Conservation (phyloP, 352 stramenopile genomes). For the Phytophthora macrochlamydospora region DNA sequence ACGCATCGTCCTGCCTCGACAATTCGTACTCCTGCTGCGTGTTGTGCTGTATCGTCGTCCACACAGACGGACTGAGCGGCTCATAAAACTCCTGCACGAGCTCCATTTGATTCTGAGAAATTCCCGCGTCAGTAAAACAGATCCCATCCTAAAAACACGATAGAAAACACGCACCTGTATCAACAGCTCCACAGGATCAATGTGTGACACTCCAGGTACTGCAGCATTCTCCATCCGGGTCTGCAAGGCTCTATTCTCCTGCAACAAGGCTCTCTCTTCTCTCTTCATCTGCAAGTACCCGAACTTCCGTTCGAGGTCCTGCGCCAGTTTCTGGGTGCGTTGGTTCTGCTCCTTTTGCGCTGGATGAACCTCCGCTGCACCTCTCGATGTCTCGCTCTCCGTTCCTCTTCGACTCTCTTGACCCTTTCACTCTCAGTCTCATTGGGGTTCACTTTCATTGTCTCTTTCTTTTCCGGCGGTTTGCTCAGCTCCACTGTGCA, state of each 20-base stretch:
- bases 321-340: constrained; percentile 38
- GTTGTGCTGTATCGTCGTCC: constrained; percentile 22
- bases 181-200: constrained; percentile 28
- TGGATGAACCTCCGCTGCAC: constrained; percentile 62
- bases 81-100: constrained; percentile 49
- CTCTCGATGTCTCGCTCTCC: constrained; percentile 49
- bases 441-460: constrained; percentile 4
- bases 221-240: constrained; percentile 12
- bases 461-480: constrained; percentile 8
- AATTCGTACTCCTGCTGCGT: constrained; percentile 40
- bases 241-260: constrained; percentile 42
- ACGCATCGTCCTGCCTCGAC: constrained; percentile 27
- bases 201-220: constrained; percentile 13
- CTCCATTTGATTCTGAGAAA: constrained; percentile 41
- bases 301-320: constrained; percentile 46
- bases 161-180: constrained; percentile 14
- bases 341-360: constrained; percentile 56
- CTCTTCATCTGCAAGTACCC: constrained; percentile 38
- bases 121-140: constrained; percentile 1
- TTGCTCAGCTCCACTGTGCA: constrained; percentile 21
- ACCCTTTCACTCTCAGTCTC: constrained; percentile 1
- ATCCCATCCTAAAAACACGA: constrained; percentile 3
- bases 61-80: constrained; percentile 23
- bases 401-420: constrained; percentile 42
- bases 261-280: constrained; percentile 37